Evolutionary conservation across 1,284 basidiomycete species (phyloP).

Genomic region (Hemileia vastatrix): DNA sequence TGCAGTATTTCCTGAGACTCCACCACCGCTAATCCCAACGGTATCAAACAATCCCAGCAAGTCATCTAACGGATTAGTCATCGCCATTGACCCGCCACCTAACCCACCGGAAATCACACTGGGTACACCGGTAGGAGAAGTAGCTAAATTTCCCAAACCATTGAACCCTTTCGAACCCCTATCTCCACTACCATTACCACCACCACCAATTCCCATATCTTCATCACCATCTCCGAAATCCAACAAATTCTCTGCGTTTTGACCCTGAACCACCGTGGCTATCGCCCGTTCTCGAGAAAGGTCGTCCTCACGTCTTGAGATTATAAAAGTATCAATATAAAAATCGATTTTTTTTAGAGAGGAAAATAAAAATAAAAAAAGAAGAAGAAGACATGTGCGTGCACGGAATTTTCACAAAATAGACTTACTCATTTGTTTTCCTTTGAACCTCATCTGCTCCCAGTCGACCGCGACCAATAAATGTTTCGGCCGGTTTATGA

Average conservation of each 20-base stretch:
- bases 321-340: no score
- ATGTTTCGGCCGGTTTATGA: conserved; percentile 50
- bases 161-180: no score
- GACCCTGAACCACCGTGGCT: conserved; percentile 75
- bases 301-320: conserved; percentile 51
- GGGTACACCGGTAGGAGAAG: no score
- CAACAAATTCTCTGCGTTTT: conserved; percentile 69
- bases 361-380: background rate
- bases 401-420: no score
- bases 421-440: conserved; percentile 59
- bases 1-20: no score
- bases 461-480: conserved; percentile 71
- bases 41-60: conserved; percentile 18
- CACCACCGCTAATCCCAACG: no score
- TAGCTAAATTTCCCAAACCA: no score
- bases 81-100: no score
- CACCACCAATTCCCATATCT: background rate
- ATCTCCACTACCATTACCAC: no score
- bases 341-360: background rate
- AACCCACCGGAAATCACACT: no score
- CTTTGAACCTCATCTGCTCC: conserved; percentile 71
- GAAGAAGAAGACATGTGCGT: background rate
- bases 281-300: conserved; percentile 65
- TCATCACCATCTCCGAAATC: conserved; percentile 18
- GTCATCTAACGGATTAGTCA: conserved; percentile 17